A percentile compares a stretch with the other conserved stretches of the same genome.
Conservation (phyloP, 2,329 filamentous ascomycete genomes). For the Colletotrichum sp. region DNA sequence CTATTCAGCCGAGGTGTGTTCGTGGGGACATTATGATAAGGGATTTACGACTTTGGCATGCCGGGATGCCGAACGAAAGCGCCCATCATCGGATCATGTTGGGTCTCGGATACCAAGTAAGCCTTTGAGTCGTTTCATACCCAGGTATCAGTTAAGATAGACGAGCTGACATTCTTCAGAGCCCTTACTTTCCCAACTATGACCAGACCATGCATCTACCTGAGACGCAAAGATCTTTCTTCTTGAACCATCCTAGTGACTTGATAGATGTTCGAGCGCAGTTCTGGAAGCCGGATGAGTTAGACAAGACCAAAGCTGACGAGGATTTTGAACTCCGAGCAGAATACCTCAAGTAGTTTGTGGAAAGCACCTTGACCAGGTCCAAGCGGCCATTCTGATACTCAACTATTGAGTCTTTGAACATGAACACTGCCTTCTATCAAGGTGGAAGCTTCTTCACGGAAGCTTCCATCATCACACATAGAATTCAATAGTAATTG, state of each 20-base stretch:
- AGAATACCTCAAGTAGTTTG: background rate
- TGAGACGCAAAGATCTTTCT: background rate
- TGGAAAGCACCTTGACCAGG: background rate
- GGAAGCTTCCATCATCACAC: background rate
- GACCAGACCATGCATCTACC: background rate
- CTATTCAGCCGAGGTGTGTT: slow-evolving; percentile 53
- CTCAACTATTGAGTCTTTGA: background rate
- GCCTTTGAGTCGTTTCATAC: background rate
- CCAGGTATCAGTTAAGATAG: background rate
- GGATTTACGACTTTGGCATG: slow-evolving; percentile 67
- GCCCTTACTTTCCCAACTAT: background rate
- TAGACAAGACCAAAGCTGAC: background rate
- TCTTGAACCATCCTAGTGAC: background rate
- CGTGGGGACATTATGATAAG: slow-evolving; percentile 63
- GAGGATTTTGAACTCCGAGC: background rate
- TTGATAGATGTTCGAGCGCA: background rate
- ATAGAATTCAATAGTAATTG: background rate
- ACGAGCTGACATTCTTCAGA: background rate
- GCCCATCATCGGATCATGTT: slow-evolving; percentile 59
- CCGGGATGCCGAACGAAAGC: slow-evolving; percentile 64
- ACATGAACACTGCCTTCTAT: background rate
- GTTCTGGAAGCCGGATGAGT: background rate
- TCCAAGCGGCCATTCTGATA: background rate
- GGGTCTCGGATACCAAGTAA: slow-evolving; percentile 25
- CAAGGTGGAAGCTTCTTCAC: background rate